Percentiles rank a stretch among this genome's conserved stretches.
Evolutionary conservation across 75 land plant genomes (phyloP).

Genomic region (Sequoia sempervirens): DNA sequence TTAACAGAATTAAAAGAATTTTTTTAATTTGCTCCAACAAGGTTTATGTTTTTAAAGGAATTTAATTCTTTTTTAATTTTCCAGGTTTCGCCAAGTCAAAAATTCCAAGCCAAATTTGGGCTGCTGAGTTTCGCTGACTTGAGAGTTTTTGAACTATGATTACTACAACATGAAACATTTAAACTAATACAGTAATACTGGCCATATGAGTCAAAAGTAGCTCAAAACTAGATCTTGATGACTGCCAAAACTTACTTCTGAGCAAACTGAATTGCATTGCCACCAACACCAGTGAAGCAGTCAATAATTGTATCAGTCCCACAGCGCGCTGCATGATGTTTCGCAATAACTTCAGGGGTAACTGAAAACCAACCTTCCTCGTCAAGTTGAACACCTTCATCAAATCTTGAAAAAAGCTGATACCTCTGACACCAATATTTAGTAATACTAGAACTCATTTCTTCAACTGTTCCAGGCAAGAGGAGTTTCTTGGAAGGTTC

Average conservation of each 20-base stretch:
- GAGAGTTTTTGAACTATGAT: too few relatives aligned
- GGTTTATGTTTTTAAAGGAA: too few relatives aligned
- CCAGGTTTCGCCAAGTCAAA: too few relatives aligned
- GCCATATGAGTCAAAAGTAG: background rate
- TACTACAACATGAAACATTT: background rate
- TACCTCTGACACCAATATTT: constrained; percentile 86
- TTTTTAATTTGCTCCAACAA: too few relatives aligned
- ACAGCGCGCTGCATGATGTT: constrained; percentile 80
- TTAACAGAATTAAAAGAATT: too few relatives aligned
- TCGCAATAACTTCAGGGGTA: constrained; percentile 76
- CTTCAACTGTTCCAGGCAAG: constrained; percentile 19
- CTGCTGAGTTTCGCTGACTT: too few relatives aligned
- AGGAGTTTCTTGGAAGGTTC: constrained; percentile 5
- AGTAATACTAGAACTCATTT: constrained; percentile 12
- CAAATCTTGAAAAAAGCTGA: constrained; percentile 66
- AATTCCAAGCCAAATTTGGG: too few relatives aligned
- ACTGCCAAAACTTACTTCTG: constrained; percentile 20
- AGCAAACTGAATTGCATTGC: constrained; percentile 87
- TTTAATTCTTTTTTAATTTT: too few relatives aligned
- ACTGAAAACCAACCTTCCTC: constrained; percentile 95
- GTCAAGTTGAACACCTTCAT: constrained; percentile 74
- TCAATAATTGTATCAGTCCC: constrained; percentile 51
- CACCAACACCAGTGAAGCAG: constrained; percentile 86
- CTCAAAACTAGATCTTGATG: background rate
- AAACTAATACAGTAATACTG: background rate